Conservation (phyloP, 345 rosid genomes). For the Salix purpurea region DNA sequence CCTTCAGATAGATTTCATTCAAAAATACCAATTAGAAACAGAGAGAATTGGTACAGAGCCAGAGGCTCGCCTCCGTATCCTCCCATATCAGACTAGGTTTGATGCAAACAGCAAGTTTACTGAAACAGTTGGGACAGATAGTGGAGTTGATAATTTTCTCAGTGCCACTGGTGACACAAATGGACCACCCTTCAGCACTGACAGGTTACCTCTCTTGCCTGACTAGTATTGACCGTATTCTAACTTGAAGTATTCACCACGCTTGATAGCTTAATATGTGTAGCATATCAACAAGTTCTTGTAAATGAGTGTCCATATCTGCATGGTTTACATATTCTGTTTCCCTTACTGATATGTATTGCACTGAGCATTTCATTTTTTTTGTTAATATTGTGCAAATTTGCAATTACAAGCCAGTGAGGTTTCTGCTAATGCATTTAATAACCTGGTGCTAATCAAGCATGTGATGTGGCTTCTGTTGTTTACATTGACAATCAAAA, state of each 20-base stretch:
- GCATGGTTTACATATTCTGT: neutral
- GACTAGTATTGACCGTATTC: slow-evolving; percentile 24
- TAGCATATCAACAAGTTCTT: neutral
- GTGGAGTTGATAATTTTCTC: slow-evolving; percentile 24
- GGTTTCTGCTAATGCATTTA: no score
- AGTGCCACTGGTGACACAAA: slow-evolving; percentile 22
- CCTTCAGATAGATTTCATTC: slow-evolving; percentile 57
- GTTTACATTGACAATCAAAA: neutral
- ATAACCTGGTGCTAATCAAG: neutral
- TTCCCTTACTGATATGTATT: neutral
- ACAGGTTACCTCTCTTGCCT: slow-evolving; percentile 57
- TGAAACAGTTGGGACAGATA: slow-evolving; percentile 24
- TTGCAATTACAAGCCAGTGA: neutral
- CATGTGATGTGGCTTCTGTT: neutral
- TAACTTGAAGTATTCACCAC: neutral
- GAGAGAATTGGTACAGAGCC: slow-evolving; percentile 55
- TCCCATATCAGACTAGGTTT: slow-evolving; percentile 43
- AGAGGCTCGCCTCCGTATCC: slow-evolving; percentile 43
- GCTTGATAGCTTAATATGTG: neutral
- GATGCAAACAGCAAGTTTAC: slow-evolving; percentile 18
- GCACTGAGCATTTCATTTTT: neutral
- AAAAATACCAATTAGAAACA: slow-evolving; percentile 50
- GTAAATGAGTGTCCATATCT: neutral
- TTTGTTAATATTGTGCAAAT: neutral
- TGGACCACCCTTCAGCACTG: slow-evolving; percentile 33